Evolutionary conservation across 345 rosid species (phyloP).

Genomic region (Euphorbia pulcherrima): DNA sequence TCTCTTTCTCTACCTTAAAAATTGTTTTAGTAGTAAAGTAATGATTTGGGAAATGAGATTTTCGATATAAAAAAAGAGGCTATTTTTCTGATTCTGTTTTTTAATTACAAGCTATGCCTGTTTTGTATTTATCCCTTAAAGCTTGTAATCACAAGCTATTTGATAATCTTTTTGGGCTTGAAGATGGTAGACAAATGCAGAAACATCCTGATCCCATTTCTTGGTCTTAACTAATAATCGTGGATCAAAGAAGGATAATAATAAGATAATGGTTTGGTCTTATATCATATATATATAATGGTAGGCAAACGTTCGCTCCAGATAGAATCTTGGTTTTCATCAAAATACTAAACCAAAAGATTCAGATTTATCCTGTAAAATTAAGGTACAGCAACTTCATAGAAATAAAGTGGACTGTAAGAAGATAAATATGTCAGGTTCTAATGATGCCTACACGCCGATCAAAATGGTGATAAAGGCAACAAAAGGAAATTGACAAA

Average conservation of each 20-base stretch:
- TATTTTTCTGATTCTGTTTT: too few species aligned
- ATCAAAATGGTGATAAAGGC: slow-evolving; percentile 13
- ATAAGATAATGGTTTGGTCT: too few species aligned
- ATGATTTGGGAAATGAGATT: too few species aligned
- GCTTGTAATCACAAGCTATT: too few species aligned
- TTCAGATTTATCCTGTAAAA: neutral
- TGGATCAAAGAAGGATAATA: neutral
- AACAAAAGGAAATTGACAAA: neutral
- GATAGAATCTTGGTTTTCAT: slow-evolving; percentile 18
- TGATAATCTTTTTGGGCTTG: slow-evolving; percentile 10
- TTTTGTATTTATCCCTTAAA: too few species aligned
- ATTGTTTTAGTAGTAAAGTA: too few species aligned
- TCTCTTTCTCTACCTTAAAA: slow-evolving; percentile 56
- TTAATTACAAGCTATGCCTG: too few species aligned
- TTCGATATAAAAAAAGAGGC: slow-evolving; percentile 1
- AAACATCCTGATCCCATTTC: slow-evolving; percentile 27
- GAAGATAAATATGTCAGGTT: neutral
- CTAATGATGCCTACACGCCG: neutral
- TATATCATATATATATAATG: neutral
- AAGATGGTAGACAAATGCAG: slow-evolving; percentile 1
- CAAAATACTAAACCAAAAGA: neutral
- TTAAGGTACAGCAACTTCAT: neutral
- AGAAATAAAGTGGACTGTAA: neutral
- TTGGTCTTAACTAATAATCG: neutral
- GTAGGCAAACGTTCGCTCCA: slow-evolving; percentile 18